Evolutionary conservation across 352 stramenopile species (phyloP).

Genomic region (Achlya hypogyna): DNA sequence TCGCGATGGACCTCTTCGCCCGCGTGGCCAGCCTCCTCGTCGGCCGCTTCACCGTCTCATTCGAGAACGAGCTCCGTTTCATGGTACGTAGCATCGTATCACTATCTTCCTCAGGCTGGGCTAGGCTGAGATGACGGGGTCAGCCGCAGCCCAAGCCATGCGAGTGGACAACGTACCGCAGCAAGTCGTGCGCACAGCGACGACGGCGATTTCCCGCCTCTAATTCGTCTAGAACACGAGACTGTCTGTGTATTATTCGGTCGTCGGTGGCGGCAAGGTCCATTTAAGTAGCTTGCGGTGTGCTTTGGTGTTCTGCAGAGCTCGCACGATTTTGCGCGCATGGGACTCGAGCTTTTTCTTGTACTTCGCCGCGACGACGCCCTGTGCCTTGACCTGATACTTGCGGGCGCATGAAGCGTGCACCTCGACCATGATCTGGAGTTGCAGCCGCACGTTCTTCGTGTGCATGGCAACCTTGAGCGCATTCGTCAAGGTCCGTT

Average conservation of each 20-base stretch:
- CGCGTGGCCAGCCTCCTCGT: constrained; percentile 64
- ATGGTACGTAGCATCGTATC: constrained; percentile 36
- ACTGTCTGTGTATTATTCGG: constrained; percentile 38
- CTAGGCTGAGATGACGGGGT: constrained; percentile 61
- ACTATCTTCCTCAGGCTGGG: neutral
- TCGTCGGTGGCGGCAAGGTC: constrained; percentile 23
- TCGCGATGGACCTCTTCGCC: constrained; percentile 5
- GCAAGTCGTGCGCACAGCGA: constrained; percentile 59
- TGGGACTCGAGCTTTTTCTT: constrained; percentile 43
- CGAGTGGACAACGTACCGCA: constrained; percentile 52
- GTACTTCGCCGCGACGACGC: constrained; percentile 44
- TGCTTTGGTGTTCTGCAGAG: neutral
- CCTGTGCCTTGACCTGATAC: constrained; percentile 30
- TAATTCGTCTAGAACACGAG: constrained; percentile 23
- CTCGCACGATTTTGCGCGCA: neutral
- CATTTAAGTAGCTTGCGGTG: neutral
- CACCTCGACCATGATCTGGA: constrained; percentile 44
- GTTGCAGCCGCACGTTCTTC: constrained; percentile 69
- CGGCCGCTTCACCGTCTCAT: constrained; percentile 69
- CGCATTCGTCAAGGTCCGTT: constrained; percentile 51
- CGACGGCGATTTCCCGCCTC: constrained; percentile 48
- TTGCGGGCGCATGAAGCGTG: constrained; percentile 43
- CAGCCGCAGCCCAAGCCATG: constrained; percentile 45
- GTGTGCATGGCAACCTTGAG: constrained; percentile 39
- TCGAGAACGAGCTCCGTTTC: constrained; percentile 81